A percentile compares a stretch with the other conserved stretches of the same genome.
These are phyloP conservation scores for Zymoseptoria tritici DNA, from an alignment of 2,329 filamentous ascomycete genomes.

Conservation along the genomic window DNA sequence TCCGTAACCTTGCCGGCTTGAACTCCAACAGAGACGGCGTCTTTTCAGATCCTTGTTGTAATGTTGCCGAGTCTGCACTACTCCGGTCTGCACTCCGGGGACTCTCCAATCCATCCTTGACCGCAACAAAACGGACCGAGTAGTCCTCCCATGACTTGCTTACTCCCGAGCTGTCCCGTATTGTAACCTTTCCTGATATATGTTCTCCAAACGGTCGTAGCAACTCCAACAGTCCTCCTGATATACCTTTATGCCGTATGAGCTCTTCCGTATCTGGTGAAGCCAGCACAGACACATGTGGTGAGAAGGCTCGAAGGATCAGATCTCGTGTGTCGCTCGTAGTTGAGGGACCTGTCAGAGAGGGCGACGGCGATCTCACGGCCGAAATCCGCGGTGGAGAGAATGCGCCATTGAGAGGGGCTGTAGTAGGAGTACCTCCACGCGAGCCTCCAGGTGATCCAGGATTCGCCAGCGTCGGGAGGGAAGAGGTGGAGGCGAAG, in stretches of 20 bases:
- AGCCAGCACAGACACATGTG: conserved; percentile 79
- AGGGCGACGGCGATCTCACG: conserved; percentile 34
- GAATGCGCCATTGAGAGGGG: conserved; percentile 33
- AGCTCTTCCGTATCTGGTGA: conserved; percentile 79
- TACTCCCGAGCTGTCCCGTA: conserved; percentile 81
- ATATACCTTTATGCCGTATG: conserved; percentile 74
- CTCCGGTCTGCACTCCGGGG: conserved; percentile 29
- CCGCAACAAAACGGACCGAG: conserved; percentile 72
- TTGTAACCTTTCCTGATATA: conserved; percentile 77
- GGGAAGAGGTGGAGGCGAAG: conserved; percentile 44
- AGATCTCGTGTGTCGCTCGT: conserved; percentile 50
- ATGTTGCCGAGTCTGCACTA: conserved; percentile 33
- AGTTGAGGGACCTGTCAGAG: conserved; percentile 35
- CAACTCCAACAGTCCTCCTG: conserved; percentile 73
- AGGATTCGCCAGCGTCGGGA: conserved; percentile 31
- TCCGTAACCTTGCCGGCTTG: conserved; percentile 34
- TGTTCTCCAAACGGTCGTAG: conserved; percentile 85
- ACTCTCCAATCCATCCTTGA: conserved; percentile 49
- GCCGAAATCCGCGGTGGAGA: conserved; percentile 34
- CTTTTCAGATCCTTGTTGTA: conserved; percentile 14
- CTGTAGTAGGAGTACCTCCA: conserved; percentile 35
- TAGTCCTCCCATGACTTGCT: conserved; percentile 84
- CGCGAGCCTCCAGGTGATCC: conserved; percentile 34
- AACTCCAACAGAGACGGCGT: conserved; percentile 26
- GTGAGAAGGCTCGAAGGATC: conserved; percentile 78